phyloP scores from a whole-genome alignment of 1,139 yeast species.

The Yamadazyma dushanensis region DNA sequence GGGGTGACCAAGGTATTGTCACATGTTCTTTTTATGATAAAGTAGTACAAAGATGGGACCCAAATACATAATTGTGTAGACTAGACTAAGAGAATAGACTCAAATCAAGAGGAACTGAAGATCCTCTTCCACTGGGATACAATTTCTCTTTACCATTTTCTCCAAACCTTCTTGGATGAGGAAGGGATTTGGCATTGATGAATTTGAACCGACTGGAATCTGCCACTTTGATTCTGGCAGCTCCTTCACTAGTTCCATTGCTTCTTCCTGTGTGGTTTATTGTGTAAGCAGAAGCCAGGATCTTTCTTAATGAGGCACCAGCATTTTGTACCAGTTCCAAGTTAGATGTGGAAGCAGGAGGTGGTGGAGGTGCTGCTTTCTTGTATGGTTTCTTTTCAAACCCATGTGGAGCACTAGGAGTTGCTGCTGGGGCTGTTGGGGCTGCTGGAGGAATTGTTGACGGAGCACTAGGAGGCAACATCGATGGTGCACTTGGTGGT shows the following conservation, averaged over 20 bases:
- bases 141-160: conserved; percentile 51
- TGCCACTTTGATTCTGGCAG: conserved; percentile 52
- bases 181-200: conserved; percentile 65
- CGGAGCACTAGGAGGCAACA: conserved; percentile 20
- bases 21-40: conserved; percentile 93
- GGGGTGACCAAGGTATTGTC: conserved; percentile 61
- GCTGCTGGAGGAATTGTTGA: conserved; percentile 10
- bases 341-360: conserved; percentile 21
- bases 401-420: conserved; percentile 7
- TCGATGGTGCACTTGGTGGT: conserved; percentile 15
- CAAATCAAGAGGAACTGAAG: conserved; percentile 84
- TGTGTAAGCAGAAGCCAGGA: conserved; percentile 60
- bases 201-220: conserved; percentile 66
- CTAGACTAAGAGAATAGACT: conserved; percentile 22
- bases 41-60: conserved; percentile 71
- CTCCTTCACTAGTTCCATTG: conserved; percentile 16
- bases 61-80: neutral
- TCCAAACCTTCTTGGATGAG: conserved; percentile 78
- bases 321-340: conserved; percentile 47
- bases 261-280: conserved; percentile 26
- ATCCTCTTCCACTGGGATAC: conserved; percentile 95
- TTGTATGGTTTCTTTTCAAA: conserved; percentile 18
- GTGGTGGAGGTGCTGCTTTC: conserved; percentile 22
- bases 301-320: conserved; percentile 53
- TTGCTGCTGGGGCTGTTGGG: conserved; percentile 12